Percentiles rank a stretch among this genome's conserved stretches.
These are phyloP conservation scores for Astrothelium subdiscretum DNA, from an alignment of 495 filamentous ascomycete genomes.

Conservation along the genomic window DNA sequence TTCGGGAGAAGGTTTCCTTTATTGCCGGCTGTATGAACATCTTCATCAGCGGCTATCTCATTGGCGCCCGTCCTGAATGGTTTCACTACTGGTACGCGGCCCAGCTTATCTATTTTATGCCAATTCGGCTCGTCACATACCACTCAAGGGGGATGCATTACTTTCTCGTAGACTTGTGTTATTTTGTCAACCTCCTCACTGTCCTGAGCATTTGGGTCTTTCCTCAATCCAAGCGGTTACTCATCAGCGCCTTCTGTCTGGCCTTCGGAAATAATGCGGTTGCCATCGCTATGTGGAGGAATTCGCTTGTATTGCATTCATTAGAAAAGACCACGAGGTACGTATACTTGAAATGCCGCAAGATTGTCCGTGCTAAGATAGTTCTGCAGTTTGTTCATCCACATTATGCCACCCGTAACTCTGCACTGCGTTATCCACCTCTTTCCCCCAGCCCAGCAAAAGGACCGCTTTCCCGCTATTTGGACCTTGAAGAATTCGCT, in stretches of 20 bases:
- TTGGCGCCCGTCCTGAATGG: slow-evolving; percentile 72
- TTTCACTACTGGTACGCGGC: slow-evolving; percentile 87
- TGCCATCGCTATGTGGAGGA: slow-evolving; percentile 98
- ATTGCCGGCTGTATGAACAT: slow-evolving; percentile 94
- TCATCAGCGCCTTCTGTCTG: slow-evolving; percentile 87
- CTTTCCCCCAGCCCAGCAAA: slow-evolving; percentile 49
- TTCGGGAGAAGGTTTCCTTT: slow-evolving; percentile 90
- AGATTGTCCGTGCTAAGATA: neutral
- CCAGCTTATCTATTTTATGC: slow-evolving; percentile 74
- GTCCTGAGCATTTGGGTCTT: slow-evolving; percentile 83
- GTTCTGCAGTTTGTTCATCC: slow-evolving; percentile 68
- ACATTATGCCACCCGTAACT: slow-evolving; percentile 94
- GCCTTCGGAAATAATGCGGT: slow-evolving; percentile 93
- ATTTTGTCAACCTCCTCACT: slow-evolving; percentile 87
- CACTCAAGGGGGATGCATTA: slow-evolving; percentile 87
- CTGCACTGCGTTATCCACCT: slow-evolving; percentile 88
- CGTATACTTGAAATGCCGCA: slow-evolving; percentile 10
- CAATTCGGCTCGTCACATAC: slow-evolving; percentile 84
- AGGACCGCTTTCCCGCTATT: slow-evolving; percentile 72
- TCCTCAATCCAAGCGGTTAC: slow-evolving; percentile 77
- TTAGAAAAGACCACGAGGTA: slow-evolving; percentile 89
- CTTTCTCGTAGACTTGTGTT: slow-evolving; percentile 93
- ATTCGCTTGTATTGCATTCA: slow-evolving; percentile 94
- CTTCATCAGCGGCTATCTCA: slow-evolving; percentile 88
- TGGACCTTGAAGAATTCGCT: slow-evolving; percentile 67